phyloP scores from a whole-genome alignment of 306 rosid species.

The Lagenaria siceraria region DNA sequence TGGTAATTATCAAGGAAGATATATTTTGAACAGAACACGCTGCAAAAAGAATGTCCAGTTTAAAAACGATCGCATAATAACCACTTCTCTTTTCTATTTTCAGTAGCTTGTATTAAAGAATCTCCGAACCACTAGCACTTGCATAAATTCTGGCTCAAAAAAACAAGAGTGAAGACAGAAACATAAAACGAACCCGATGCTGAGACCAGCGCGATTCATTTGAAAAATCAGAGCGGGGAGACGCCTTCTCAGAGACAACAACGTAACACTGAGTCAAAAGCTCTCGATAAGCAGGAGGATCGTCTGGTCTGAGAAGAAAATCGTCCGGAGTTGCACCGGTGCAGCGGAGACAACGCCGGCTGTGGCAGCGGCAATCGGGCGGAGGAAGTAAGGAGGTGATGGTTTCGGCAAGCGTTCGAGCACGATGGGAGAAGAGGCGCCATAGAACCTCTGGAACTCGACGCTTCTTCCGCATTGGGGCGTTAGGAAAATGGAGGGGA shows the following conservation, averaged over 20 bases:
- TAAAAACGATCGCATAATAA: not conserved
- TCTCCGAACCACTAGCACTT: not conserved
- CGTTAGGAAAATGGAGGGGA: conserved; percentile 9
- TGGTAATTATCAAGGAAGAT: not conserved
- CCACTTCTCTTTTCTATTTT: not conserved
- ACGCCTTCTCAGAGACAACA: conserved; percentile 34
- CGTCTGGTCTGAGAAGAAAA: conserved; percentile 42
- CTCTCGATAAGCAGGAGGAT: conserved; percentile 35
- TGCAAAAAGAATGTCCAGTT: not conserved
- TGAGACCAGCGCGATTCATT: conserved; percentile 32
- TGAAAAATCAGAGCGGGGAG: conserved; percentile 9
- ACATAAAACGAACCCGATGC: conserved; percentile 22
- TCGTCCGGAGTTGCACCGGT: conserved; percentile 3
- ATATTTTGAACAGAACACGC: not conserved
- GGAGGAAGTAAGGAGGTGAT: conserved; percentile 37
- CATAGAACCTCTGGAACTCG: conserved; percentile 46
- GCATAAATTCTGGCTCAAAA: not conserved
- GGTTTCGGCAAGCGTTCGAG: conserved; percentile 32
- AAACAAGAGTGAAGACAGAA: not conserved
- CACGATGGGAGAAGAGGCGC: conserved; percentile 41
- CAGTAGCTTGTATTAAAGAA: not conserved
- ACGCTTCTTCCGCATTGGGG: conserved; percentile 38
- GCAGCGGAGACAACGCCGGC: conserved; percentile 38
- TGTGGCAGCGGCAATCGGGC: conserved; percentile 28
- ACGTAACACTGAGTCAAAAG: conserved; percentile 36